These are phyloP conservation scores for Fomitopsis pinicola DNA, from an alignment of 1,284 basidiomycete genomes.

Conservation along the genomic window DNA sequence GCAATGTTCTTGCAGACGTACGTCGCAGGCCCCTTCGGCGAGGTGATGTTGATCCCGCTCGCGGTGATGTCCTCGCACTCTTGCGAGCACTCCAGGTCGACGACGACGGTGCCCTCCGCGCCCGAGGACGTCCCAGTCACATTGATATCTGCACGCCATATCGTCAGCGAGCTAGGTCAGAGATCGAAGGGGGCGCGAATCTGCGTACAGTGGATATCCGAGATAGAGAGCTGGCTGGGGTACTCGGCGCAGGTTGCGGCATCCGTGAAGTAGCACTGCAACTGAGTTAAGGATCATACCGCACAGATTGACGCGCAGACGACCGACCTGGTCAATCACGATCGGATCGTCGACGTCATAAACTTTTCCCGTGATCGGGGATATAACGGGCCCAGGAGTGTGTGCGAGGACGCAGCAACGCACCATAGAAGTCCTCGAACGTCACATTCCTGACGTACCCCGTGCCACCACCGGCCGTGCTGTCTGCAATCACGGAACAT, in stretches of 20 bases:
- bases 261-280: slow-evolving; percentile 50
- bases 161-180: not conserved
- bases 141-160: slow-evolving; percentile 24
- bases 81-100: slow-evolving; percentile 34
- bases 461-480: slow-evolving; percentile 46
- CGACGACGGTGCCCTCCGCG: slow-evolving; percentile 31
- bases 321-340: slow-evolving; percentile 45
- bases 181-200: not conserved
- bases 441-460: slow-evolving; percentile 59
- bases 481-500: slow-evolving; percentile 12
- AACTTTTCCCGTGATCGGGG: slow-evolving; percentile 18
- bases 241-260: slow-evolving; percentile 41
- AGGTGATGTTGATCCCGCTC: slow-evolving; percentile 21
- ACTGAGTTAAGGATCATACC: not conserved
- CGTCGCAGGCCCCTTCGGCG: slow-evolving; percentile 29
- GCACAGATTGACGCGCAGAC: not conserved
- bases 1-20: slow-evolving; percentile 42
- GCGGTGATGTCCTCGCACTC: slow-evolving; percentile 36
- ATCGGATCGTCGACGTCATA: slow-evolving; percentile 52
- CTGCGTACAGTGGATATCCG: slow-evolving; percentile 34
- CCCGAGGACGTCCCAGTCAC: slow-evolving; percentile 36
- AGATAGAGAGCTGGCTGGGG: slow-evolving; percentile 47
- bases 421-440: slow-evolving; percentile 39
- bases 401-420: not conserved
- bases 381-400: too few species aligned